Conservation (phyloP, 2,329 filamentous ascomycete genomes). For the Aspergillus amoenus region DNA sequence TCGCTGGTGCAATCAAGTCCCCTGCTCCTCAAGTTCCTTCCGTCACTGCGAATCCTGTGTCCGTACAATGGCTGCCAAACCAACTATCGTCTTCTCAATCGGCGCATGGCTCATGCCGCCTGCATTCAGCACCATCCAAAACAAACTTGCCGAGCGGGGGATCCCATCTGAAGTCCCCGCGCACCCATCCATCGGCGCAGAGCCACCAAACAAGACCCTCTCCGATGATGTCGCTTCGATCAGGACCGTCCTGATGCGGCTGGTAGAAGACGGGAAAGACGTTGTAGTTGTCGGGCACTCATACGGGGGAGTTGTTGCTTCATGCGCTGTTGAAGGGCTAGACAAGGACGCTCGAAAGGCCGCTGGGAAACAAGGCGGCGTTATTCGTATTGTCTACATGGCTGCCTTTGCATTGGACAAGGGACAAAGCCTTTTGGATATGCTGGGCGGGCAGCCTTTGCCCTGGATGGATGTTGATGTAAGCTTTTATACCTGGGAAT, state of each 20-base stretch:
- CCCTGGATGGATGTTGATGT: conserved; percentile 26
- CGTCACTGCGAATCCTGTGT: too few relatives aligned
- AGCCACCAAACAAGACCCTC: conserved; percentile 35
- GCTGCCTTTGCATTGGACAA: conserved; percentile 38
- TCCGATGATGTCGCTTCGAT: conserved; percentile 35
- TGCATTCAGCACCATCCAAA: conserved; percentile 30
- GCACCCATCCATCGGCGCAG: conserved; percentile 28
- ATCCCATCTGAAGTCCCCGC: conserved; percentile 32
- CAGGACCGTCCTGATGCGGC: conserved; percentile 15
- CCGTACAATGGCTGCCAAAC: conserved; percentile 10
- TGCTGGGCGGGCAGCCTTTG: conserved; percentile 22
- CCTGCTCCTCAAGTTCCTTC: background rate
- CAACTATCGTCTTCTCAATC: conserved; percentile 38
- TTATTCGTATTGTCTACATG: conserved; percentile 32
- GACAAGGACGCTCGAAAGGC: conserved; percentile 21
- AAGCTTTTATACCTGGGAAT: background rate
- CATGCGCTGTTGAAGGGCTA: conserved; percentile 30
- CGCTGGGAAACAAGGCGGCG: conserved; percentile 27
- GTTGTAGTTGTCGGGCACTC: conserved; percentile 34
- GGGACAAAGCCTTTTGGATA: conserved; percentile 32
- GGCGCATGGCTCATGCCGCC: conserved; percentile 41
- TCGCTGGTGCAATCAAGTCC: too few relatives aligned
- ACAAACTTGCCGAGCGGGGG: conserved; percentile 31
- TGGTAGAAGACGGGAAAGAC: conserved; percentile 28
- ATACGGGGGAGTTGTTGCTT: conserved; percentile 34